These are phyloP conservation scores for Syncephalis fuscata DNA, from an alignment of 371 early-diverging fungal genomes.

Conservation along the genomic window DNA sequence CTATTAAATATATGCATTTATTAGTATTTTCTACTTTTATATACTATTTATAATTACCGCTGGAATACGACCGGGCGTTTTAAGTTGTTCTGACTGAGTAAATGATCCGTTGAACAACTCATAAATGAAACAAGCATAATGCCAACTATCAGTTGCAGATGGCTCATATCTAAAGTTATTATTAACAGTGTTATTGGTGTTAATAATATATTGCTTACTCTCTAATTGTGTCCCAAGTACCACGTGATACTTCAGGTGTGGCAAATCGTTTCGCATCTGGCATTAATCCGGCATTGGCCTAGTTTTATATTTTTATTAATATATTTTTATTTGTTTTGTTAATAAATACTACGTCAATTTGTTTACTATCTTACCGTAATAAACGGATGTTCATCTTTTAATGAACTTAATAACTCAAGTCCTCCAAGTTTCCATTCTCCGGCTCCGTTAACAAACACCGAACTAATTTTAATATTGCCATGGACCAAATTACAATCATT, in stretches of 20 bases:
- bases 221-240: conserved; percentile 41
- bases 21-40: neutral
- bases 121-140: conserved; percentile 57
- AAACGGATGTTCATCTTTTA: conserved; percentile 51
- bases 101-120: conserved; percentile 62
- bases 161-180: conserved; percentile 12
- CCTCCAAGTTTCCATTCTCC: conserved; percentile 94
- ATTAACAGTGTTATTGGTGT: neutral
- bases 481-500: conserved; percentile 74
- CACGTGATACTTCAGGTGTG: conserved; percentile 54
- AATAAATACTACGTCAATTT: neutral
- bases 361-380: conserved; percentile 45
- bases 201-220: conserved; percentile 20
- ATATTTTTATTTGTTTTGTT: too few relatives aligned
- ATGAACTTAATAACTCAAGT: conserved; percentile 56
- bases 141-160: conserved; percentile 60
- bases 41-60: conserved; percentile 1
- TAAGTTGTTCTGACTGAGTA: conserved; percentile 36
- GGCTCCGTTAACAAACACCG: conserved; percentile 70
- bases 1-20: conserved; percentile 1
- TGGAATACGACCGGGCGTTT: conserved; percentile 41
- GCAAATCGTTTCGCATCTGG: conserved; percentile 48
- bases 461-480: conserved; percentile 58
- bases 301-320: neutral
- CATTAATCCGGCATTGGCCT: conserved; percentile 48